Evolutionary conservation across 2,329 filamentous ascomycete genomes (phyloP).

Genomic region (Phymatotrichopsis omnivora): DNA sequence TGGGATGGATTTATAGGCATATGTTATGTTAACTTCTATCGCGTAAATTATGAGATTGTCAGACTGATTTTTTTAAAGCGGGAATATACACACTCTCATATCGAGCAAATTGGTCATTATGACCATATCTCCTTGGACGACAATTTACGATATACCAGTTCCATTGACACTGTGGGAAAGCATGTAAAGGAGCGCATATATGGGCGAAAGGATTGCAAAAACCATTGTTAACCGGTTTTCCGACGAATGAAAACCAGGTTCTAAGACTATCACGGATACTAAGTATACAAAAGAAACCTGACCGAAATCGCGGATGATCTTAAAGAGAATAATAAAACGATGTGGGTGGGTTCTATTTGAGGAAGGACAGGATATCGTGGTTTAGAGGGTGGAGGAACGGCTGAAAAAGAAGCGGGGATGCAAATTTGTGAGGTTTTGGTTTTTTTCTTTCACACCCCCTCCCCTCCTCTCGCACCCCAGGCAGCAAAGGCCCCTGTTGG

Average conservation of each 20-base stretch:
- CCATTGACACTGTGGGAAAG: slow-evolving; percentile 92
- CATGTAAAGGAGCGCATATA: slow-evolving; percentile 90
- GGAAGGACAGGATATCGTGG: too few relatives aligned
- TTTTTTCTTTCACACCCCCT: too few relatives aligned
- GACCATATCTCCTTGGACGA: slow-evolving; percentile 56
- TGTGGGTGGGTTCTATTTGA: too few relatives aligned
- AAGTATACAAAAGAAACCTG: too few relatives aligned
- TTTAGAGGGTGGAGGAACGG: too few relatives aligned
- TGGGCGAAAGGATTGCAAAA: slow-evolving; percentile 77
- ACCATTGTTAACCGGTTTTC: slow-evolving; percentile 55
- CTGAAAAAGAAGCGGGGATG: too few relatives aligned
- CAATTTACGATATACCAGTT: slow-evolving; percentile 59
- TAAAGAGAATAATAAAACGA: too few relatives aligned
- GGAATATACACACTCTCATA: slow-evolving; percentile 6
- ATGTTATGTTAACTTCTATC: slow-evolving; percentile 21
- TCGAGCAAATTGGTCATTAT: slow-evolving; percentile 63
- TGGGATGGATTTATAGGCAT: slow-evolving; percentile 26
- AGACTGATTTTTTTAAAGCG: slow-evolving; percentile 7
- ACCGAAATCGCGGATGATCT: too few relatives aligned
- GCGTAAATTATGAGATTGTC: neutral
- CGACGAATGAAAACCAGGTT: slow-evolving; percentile 27
- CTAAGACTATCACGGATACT: too few relatives aligned
- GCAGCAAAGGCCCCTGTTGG: too few relatives aligned
- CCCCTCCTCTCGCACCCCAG: too few relatives aligned
- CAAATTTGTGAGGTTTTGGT: too few relatives aligned